These are phyloP conservation scores for Aspergillus latus DNA, from an alignment of 2,329 filamentous ascomycete species.

Conservation along the genomic window DNA sequence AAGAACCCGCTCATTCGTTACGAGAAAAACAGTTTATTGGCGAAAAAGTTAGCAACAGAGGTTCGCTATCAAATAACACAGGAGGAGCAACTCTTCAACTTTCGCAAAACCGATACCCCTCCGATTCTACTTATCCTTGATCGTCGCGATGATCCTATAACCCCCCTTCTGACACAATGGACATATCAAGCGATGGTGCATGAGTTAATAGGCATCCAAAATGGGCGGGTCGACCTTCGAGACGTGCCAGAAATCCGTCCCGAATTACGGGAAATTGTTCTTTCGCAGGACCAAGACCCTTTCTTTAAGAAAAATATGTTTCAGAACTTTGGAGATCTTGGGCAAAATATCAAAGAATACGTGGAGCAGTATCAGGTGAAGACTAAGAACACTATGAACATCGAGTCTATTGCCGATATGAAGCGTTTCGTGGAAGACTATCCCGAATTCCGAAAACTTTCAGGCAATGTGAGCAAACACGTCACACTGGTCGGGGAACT, in stretches of 20 bases:
- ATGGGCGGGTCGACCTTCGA: slow-evolving; percentile 87
- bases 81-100: slow-evolving; percentile 95
- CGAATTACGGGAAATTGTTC: slow-evolving; percentile 88
- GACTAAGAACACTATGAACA: slow-evolving; percentile 93
- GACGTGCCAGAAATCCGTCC: slow-evolving; percentile 79
- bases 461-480: slow-evolving; percentile 97
- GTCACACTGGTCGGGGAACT: slow-evolving; percentile 94
- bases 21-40: slow-evolving; percentile 82
- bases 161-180: slow-evolving; percentile 93
- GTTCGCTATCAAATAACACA: slow-evolving; percentile 90
- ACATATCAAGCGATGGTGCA: slow-evolving; percentile 99
- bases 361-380: slow-evolving; percentile 98
- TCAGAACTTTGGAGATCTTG: slow-evolving; percentile 92
- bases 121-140: slow-evolving; percentile 90
- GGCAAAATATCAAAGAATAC: slow-evolving; percentile 97
- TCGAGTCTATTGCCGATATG: slow-evolving; percentile 98
- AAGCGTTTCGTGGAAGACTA: slow-evolving; percentile 99
- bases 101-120: slow-evolving; percentile 89
- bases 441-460: slow-evolving; percentile 94
- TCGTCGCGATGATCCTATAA: slow-evolving; percentile 89
- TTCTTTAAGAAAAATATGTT: slow-evolving; percentile 99
- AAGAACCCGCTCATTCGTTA: slow-evolving; percentile 96
- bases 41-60: slow-evolving; percentile 91
- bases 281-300: slow-evolving; percentile 95
- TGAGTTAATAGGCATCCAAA: slow-evolving; percentile 87